Base-by-base conservation (phyloP, 1,284 basidiomycete species). In the Apiotrichum sp. region DNA sequence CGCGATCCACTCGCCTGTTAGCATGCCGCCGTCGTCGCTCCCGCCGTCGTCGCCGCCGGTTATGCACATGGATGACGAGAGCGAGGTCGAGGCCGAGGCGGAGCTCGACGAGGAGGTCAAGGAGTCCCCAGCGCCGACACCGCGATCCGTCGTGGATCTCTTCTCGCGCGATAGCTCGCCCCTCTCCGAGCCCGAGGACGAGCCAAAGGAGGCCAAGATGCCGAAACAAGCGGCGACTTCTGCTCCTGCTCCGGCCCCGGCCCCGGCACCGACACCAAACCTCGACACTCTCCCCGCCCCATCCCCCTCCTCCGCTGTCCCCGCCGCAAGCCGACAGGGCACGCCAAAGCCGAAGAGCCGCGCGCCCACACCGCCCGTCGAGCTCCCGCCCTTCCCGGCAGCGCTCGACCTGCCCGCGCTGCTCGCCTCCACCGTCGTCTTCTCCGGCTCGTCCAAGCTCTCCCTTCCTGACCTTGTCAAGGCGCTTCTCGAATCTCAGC, bases 391-490 rank as follows among this genome's bases (percentile, higher is more conserved):
- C 5, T 50, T 66, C 32, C 74, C 71, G 2, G 53, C 44, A 0
- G 62, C 56, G 13, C 53, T 75, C 33, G 76, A 77, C 60, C 56
- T 75, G 4, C 59, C 71, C 0, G 74, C 75, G 0, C 62, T 78
- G 10, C 65, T 77, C 11, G 72, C 73, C n/a, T 66, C 67, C 3
- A 75, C 73, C 3, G 65, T 78, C 13, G 76, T 77, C 4, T 78
- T 78, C 57, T 73, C 71, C 6, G 74, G 74, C n/a, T 67, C 64
- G 4, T 73, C 72, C n/a, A 74, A 75, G 50, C 65, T 74, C 34
- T 67, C 67, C 42, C 61, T 74, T 11, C 71, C 74, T 32, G 75
- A 77, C 57, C 63, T 78, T 36, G 72, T 76, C 50, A 74, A 72
- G 55, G 65, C 68, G 13, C 70, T 78, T 47, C 65, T 78, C 14